Evolutionary conservation across 768 basidiomycete species (phyloP).

Genomic region (Amanita thiersii): DNA sequence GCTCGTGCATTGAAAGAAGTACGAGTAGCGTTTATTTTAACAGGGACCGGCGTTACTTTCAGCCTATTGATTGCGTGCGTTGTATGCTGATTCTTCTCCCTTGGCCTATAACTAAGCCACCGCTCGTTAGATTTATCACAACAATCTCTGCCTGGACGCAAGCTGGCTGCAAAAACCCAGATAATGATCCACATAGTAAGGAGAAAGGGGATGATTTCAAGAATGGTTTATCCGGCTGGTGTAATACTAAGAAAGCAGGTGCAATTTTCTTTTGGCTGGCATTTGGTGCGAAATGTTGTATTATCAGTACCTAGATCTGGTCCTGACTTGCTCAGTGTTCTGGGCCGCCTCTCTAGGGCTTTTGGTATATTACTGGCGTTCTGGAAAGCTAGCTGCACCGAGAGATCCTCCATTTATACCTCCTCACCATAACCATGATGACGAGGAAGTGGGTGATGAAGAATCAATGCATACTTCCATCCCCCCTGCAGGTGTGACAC

Average conservation of each 20-base stretch:
- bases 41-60: slow-evolving; percentile 55
- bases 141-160: slow-evolving; percentile 86
- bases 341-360: slow-evolving; percentile 68
- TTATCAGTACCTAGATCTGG: slow-evolving; percentile 2
- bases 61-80: slow-evolving; percentile 75
- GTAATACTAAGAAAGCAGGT: slow-evolving; percentile 86
- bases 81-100: slow-evolving; percentile 5
- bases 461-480: slow-evolving; percentile 48
- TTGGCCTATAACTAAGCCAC: slow-evolving; percentile 5
- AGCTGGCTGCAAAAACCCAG: slow-evolving; percentile 80
- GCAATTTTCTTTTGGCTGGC: slow-evolving; percentile 86
- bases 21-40: slow-evolving; percentile 79
- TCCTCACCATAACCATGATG: slow-evolving; percentile 39
- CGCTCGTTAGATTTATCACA: slow-evolving; percentile 48
- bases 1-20: slow-evolving; percentile 78
- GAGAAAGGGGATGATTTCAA: slow-evolving; percentile 57
- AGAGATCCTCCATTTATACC: slow-evolving; percentile 75
- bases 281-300: slow-evolving; percentile 44
- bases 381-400: slow-evolving; percentile 48
- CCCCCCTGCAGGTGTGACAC: slow-evolving; percentile 23
- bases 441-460: slow-evolving; percentile 43
- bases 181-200: slow-evolving; percentile 72
- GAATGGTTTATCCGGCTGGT: slow-evolving; percentile 71
- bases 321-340: slow-evolving; percentile 36
- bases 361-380: slow-evolving; percentile 70